Percentiles rank a stretch among this genome's conserved stretches.
These are phyloP conservation scores for Rosa multiflora DNA, from an alignment of 306 rosid genomes.

Conservation along the genomic window DNA sequence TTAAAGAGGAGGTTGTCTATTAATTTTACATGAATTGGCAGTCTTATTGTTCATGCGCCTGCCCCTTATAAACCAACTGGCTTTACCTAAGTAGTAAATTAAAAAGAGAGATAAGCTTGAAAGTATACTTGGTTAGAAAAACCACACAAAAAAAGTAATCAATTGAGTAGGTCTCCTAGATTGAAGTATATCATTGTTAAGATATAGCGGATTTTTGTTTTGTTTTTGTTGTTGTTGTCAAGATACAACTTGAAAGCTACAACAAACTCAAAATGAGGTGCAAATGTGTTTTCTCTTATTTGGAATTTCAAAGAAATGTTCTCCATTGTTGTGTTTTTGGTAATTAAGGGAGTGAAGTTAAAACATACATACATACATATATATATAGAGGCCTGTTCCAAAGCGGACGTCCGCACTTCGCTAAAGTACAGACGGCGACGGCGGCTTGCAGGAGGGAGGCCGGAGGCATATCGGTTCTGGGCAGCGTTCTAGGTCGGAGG, in stretches of 20 bases:
- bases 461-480: too few species aligned
- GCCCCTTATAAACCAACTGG: not conserved
- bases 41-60: not conserved
- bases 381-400: too few species aligned
- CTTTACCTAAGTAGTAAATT: not conserved
- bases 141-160: not conserved
- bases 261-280: not conserved
- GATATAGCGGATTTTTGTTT: too few species aligned
- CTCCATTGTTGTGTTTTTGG: not conserved
- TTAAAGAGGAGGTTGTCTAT: not conserved
- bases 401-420: too few species aligned
- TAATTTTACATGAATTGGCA: not conserved
- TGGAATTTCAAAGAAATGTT: not conserved
- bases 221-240: not conserved
- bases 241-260: conserved; percentile 6
- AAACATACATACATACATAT: not conserved
- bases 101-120: not conserved
- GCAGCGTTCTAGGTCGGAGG: too few species aligned
- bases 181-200: conserved; percentile 8
- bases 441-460: too few species aligned
- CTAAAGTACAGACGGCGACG: too few species aligned
- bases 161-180: not conserved
- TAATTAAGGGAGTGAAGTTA: not conserved
- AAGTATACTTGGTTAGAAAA: not conserved
- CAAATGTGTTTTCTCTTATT: not conserved